Base-by-base conservation (phyloP, 179 eudicot species). In the Patellifolia procumbens region DNA sequence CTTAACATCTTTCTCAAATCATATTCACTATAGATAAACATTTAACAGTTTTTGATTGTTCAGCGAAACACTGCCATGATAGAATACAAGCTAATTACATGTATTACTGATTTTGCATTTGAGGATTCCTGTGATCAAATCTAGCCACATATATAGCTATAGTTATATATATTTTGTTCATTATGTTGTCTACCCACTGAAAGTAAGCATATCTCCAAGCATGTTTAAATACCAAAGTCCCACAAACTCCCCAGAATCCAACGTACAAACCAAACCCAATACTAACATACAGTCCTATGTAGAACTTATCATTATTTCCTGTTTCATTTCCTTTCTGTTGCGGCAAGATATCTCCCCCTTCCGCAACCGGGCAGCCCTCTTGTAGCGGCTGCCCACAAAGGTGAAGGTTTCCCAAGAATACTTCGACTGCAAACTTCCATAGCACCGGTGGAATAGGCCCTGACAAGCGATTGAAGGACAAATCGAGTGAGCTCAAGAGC, bases 81-180 rank as follows among this genome's bases (percentile, higher is more conserved):
- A n/a, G n/a, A n/a, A n/a, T n/a, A n/a, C n/a, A n/a, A n/a, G n/a
- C n/a, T n/a, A n/a, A n/a, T n/a, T n/a, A n/a, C n/a, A n/a, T n/a
- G n/a, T n/a, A n/a, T 37, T 37, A 37, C 42, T 4, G 5, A 37
- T 52, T 52, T 52, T 24, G 62, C 16, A 9, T 26, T 22, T 56
- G 32, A 31, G 66, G 31, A 61, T 29, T 61, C n/a, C 39, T 29
- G n/a, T 29, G n/a, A 56, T 7, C 86, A n/a, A 0, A 52, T 65
- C 5, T 73, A 12, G 62, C 62, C 31, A 58, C 17, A 58, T 58
- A 58, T 1, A 58, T 58, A 58, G 62, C 62, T 58, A 58, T 24
- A 22, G 15, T 58, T 26, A 58, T 32, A 58, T 58, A 58, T 24
- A 58, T 24, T 17, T 28, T 58, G 62, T 58, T 58, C 3, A 58